A percentile compares a stretch with the other conserved stretches of the same genome.
These are phyloP conservation scores for Otatea glauca DNA, from an alignment of 176 grass and related monocot genomes.

Conservation along the genomic window DNA sequence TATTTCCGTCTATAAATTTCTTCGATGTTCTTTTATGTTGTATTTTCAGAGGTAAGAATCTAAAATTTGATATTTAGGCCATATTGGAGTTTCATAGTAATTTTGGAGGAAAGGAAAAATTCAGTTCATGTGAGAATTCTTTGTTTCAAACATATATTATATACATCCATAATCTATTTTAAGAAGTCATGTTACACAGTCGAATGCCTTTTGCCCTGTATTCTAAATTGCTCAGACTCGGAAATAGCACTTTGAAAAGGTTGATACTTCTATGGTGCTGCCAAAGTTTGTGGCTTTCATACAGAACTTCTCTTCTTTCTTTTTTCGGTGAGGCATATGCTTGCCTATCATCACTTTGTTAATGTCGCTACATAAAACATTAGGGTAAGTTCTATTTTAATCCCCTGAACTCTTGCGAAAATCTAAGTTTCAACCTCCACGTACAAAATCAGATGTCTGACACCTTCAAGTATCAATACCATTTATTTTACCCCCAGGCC, in stretches of 20 bases:
- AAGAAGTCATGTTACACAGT: background rate
- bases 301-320: background rate
- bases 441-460: too few species aligned
- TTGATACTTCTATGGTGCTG: background rate
- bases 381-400: too few species aligned
- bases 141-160: background rate
- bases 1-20: background rate
- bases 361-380: background rate
- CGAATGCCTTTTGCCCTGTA: background rate
- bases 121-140: background rate
- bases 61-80: background rate
- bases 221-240: background rate
- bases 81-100: background rate
- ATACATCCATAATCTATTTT: background rate
- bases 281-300: background rate
- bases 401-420: too few species aligned
- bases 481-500: too few species aligned
- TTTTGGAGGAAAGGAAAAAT: background rate
- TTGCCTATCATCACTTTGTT: slow-evolving; percentile 7
- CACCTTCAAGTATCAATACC: too few species aligned
- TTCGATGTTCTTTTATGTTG: background rate
- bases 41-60: background rate
- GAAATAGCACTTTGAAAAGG: background rate
- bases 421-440: too few species aligned
- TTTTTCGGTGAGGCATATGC: background rate